These are phyloP conservation scores for Dianthus caryophyllus DNA, from an alignment of 148 eudicot species.

Conservation along the genomic window DNA sequence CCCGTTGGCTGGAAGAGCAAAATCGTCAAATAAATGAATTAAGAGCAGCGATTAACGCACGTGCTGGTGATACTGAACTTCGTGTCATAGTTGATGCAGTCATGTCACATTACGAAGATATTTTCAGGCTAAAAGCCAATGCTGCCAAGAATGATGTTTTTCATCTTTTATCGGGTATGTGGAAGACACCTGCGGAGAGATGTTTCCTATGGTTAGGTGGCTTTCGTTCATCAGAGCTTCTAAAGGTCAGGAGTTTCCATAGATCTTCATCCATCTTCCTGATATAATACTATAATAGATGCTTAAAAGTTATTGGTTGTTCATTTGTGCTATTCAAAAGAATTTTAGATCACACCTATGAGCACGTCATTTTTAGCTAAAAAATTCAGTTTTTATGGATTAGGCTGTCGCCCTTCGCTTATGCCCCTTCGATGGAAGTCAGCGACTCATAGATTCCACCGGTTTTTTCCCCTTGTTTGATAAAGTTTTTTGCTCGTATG, in stretches of 20 bases:
- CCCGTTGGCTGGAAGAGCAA: constrained; percentile 58
- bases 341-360: no score
- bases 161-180: constrained; percentile 57
- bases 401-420: no score
- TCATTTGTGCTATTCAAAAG: no score
- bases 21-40: constrained; percentile 45
- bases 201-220: constrained; percentile 59
- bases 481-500: no score
- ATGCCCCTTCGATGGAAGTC: no score
- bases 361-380: no score
- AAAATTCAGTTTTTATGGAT: no score
- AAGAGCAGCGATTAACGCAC: constrained; percentile 51
- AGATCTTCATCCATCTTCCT: background rate
- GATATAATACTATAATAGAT: no score
- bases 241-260: constrained; percentile 33
- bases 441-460: no score
- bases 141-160: constrained; percentile 59
- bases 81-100: constrained; percentile 47
- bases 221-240: constrained; percentile 56
- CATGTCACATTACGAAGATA: constrained; percentile 44
- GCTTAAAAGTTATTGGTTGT: no score
- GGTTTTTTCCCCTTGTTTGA: no score
- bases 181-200: constrained; percentile 61
- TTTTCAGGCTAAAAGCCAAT: constrained; percentile 42
- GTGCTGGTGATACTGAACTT: constrained; percentile 52